Conservation (phyloP, 139 green algal genomes). For the Micractinium sp. region DNA sequence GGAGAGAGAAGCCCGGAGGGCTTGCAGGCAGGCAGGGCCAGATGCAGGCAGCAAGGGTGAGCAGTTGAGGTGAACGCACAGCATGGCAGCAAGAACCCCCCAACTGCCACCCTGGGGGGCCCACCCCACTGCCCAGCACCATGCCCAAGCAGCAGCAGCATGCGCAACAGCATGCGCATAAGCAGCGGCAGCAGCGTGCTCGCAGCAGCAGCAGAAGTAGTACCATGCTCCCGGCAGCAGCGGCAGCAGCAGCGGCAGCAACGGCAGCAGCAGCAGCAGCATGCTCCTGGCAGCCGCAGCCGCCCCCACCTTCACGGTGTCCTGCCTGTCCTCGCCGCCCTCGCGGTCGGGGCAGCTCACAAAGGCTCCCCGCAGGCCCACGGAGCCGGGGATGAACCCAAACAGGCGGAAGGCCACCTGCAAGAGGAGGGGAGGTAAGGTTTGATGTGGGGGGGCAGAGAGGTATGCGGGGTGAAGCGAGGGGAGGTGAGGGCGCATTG, state of each 20-base stretch:
- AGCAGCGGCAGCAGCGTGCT: not conserved
- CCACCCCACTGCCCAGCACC: too few species aligned
- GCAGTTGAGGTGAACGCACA: too few species aligned
- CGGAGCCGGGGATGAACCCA: slow-evolving; percentile 63
- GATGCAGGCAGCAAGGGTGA: not conserved
- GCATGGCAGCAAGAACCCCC: too few species aligned
- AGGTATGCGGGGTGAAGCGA: not conserved
- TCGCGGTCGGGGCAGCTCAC: slow-evolving; percentile 46
- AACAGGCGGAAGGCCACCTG: slow-evolving; percentile 57
- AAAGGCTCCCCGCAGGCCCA: slow-evolving; percentile 71
- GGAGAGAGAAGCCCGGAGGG: too few species aligned
- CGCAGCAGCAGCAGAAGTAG: not conserved
- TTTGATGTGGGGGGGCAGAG: not conserved
- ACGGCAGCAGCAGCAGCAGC: not conserved
- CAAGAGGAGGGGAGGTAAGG: not conserved
- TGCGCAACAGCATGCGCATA: not conserved
- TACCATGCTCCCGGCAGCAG: too few species aligned
- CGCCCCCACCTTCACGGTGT: slow-evolving; percentile 63
- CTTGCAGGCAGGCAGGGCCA: not conserved
- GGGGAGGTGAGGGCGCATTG: too few species aligned
- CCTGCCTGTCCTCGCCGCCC: slow-evolving; percentile 39
- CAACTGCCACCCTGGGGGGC: too few species aligned
- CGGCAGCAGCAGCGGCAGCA: not conserved
- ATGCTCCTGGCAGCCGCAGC: too few species aligned
- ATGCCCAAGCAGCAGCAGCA: too few species aligned